phyloP scores from a whole-genome alignment of 306 rosid species.

The Notholithocarpus densiflorus region DNA sequence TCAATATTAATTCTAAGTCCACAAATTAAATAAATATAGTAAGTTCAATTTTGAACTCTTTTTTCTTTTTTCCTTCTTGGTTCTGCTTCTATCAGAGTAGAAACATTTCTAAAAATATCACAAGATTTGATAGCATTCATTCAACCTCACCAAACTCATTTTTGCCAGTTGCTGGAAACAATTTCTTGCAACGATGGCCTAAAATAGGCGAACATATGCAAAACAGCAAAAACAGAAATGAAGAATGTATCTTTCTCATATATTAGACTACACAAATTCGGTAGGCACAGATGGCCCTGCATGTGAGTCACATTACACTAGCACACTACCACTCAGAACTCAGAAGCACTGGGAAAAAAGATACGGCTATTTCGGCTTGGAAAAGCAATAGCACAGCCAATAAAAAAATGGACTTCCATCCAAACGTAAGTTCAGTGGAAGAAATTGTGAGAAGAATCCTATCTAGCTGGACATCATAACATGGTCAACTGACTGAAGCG shows the following conservation, averaged over 20 bases:
- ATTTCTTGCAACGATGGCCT: neutral
- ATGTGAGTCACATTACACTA: conserved; percentile 24
- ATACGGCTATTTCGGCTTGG: conserved; percentile 8
- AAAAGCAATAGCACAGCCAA: conserved; percentile 21
- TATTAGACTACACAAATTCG: neutral
- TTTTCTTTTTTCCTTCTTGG: neutral
- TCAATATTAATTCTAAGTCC: no score
- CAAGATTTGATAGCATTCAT: neutral
- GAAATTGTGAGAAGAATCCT: conserved; percentile 17
- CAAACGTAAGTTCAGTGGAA: conserved; percentile 6
- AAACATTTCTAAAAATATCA: neutral
- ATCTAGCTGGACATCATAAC: conserved; percentile 85
- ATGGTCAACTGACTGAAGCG: conserved; percentile 78
- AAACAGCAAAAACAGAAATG: neutral
- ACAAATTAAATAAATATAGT: no score
- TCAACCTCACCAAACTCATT: neutral
- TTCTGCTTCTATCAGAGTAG: no score
- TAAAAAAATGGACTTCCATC: no score
- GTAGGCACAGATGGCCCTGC: neutral
- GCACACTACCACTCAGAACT: conserved; percentile 10
- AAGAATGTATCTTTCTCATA: conserved; percentile 7
- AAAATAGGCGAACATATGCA: neutral
- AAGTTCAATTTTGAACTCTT: no score
- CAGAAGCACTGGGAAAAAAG: conserved; percentile 23
- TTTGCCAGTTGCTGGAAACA: neutral